These are phyloP conservation scores for Filobasidium uniguttulatum DNA, from an alignment of 1,284 basidiomycete species.

Conservation along the genomic window DNA sequence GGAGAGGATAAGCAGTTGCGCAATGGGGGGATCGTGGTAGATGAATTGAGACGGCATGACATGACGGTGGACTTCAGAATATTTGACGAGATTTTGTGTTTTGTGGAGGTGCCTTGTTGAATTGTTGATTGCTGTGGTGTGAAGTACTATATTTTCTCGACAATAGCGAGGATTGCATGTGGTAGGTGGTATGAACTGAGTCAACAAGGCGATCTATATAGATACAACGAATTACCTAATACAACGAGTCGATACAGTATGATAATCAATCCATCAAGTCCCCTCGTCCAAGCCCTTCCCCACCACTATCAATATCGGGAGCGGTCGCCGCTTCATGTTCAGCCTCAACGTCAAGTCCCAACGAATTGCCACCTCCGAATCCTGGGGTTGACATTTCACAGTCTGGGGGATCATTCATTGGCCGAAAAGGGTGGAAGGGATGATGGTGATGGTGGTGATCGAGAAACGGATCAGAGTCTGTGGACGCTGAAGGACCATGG, in stretches of 20 bases:
- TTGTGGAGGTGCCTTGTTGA: too few species aligned
- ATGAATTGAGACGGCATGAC: constrained; percentile 24
- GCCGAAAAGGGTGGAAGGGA: background rate
- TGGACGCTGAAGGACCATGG: background rate
- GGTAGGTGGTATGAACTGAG: too few species aligned
- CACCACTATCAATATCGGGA: constrained; percentile 9
- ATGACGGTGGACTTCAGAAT: background rate
- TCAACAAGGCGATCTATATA: too few species aligned
- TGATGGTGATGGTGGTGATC: background rate
- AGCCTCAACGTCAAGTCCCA: background rate
- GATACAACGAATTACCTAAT: too few species aligned
- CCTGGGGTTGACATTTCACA: background rate
- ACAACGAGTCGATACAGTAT: too few species aligned
- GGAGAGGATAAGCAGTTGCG: constrained; percentile 28
- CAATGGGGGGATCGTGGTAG: constrained; percentile 29
- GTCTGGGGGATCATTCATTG: background rate
- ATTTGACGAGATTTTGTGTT: too few species aligned
- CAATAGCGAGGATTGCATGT: too few species aligned
- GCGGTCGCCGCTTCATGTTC: background rate
- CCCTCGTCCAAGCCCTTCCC: too few species aligned
- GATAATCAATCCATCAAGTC: too few species aligned
- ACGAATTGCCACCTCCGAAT: background rate
- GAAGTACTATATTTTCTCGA: too few species aligned
- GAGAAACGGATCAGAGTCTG: background rate
- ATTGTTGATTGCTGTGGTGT: too few species aligned